Conservation (phyloP, 2,329 filamentous ascomycete species). For the Clonostachys chloroleuca region DNA sequence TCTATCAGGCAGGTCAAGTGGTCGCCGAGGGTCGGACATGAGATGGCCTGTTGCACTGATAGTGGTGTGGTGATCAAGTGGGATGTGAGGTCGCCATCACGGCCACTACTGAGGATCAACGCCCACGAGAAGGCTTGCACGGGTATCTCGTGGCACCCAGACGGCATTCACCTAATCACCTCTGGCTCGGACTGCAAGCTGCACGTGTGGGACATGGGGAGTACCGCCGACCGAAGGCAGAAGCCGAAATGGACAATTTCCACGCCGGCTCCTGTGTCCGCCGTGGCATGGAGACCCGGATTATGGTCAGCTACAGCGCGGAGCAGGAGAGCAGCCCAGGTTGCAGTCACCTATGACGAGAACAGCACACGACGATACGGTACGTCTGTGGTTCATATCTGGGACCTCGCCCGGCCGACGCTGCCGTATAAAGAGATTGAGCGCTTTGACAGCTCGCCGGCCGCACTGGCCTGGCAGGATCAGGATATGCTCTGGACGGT, state of each 20-base stretch:
- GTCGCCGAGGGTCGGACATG: constrained; percentile 57
- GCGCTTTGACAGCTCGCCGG: constrained; percentile 52
- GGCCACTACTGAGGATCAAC: constrained; percentile 53
- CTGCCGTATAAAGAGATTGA: constrained; percentile 65
- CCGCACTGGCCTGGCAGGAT: constrained; percentile 57
- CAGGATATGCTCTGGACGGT: constrained; percentile 64
- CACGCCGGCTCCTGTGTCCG: constrained; percentile 55
- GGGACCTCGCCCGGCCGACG: constrained; percentile 64
- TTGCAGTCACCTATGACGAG: constrained; percentile 60
- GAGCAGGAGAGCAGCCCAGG: constrained; percentile 54
- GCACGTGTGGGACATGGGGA: constrained; percentile 62
- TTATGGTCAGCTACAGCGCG: constrained; percentile 62
- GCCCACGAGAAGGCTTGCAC: constrained; percentile 57
- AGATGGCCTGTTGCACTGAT: constrained; percentile 62
- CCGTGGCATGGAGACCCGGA: constrained; percentile 59
- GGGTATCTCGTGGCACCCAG: constrained; percentile 63
- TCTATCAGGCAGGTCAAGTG: constrained; percentile 58
- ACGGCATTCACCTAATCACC: constrained; percentile 62
- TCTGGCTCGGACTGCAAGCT: constrained; percentile 58
- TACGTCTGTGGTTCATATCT: constrained; percentile 57
- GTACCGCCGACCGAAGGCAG: constrained; percentile 56
- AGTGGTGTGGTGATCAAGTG: constrained; percentile 59
- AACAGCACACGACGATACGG: constrained; percentile 47
- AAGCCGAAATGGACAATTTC: constrained; percentile 59
- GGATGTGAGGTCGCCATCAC: constrained; percentile 52